Evolutionary conservation across 2,329 filamentous ascomycete species (phyloP).

Genomic region (Diaporthe citri): DNA sequence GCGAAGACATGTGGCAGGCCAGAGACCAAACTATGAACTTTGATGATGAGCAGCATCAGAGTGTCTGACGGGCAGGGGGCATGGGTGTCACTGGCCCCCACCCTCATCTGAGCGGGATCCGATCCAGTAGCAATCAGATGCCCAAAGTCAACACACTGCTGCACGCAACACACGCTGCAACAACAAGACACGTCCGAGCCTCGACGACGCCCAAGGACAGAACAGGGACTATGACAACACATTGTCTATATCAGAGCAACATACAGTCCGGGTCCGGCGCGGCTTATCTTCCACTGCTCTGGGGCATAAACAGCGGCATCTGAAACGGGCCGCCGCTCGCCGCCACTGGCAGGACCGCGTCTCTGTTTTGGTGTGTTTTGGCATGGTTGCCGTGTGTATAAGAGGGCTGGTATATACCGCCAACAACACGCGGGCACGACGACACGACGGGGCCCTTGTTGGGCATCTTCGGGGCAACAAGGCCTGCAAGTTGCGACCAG

Average conservation of each 20-base stretch:
- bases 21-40: slow-evolving; percentile 5
- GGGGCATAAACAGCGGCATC: slow-evolving; percentile 22
- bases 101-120: slow-evolving; percentile 25
- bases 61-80: slow-evolving; percentile 21
- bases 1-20: neutral
- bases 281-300: neutral
- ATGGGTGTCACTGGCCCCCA: slow-evolving; percentile 25
- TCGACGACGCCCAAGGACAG: neutral
- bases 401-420: slow-evolving; percentile 32
- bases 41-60: slow-evolving; percentile 32
- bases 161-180: slow-evolving; percentile 16
- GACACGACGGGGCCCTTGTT: neutral
- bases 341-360: slow-evolving; percentile 2
- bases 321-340: slow-evolving; percentile 26
- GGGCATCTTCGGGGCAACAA: slow-evolving; percentile 26
- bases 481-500: neutral
- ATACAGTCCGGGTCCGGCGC: neutral
- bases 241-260: slow-evolving; percentile 4
- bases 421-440: slow-evolving; percentile 1
- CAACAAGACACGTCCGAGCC: slow-evolving; percentile 14
- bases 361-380: slow-evolving; percentile 30
- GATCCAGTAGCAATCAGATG: slow-evolving; percentile 29
- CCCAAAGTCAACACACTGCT: slow-evolving; percentile 17
- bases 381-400: slow-evolving; percentile 20
- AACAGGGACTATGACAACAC: neutral